Base-by-base conservation (phyloP, 208 protist species). In the Crithidia bombi region DNA sequence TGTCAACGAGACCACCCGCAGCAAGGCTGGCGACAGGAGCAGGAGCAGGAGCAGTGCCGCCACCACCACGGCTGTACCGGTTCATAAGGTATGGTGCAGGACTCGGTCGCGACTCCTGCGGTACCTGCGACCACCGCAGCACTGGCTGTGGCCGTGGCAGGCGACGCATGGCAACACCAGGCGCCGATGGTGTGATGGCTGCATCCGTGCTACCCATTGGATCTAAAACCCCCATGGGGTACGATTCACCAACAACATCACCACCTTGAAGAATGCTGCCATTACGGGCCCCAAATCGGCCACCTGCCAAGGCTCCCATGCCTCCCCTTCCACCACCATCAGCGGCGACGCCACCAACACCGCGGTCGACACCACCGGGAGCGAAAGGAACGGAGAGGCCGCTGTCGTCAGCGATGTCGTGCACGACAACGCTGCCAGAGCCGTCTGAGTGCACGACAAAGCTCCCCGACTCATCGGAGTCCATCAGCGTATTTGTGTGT, bases 61-160 rank as follows among this genome's bases (percentile, higher is more conserved):
- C 58, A 25, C 59, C 44, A 32, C 46, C 61, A 36, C 61, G 43
- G 17, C 61, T 47, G 46, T 66, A 66, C 0, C 61, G 61, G 35
- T 66, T 55, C 5, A 66, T 5, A 1, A 66, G 61, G n/a, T 66
- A 66, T 14, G 46, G 33, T 32, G 33, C 61, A 0, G 61, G 19
- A 14, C 46, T 56, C 0, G 32, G 47, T 14, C 46, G 61, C 17
- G 61, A 25, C 1, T 66, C 61, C 46, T 30, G 61, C 26, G 61
- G 61, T 47, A 66, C 61, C 61, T 66, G 61, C n/a, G 61, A 66
- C 61, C 61, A 66, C 19, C 44, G 61, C 46, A 50, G 46, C 46
- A 66, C 61, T 33, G 61, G 61, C 35, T 55, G 54, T 14, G 61
- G 61, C 1, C 44, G 46, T 23, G 61, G 61, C 47, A 66, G 44